Evolutionary conservation across 257 asterid genomes (phyloP), one percentile per base, ranked within the genome.

Genomic region (Petrea volubilis): DNA sequence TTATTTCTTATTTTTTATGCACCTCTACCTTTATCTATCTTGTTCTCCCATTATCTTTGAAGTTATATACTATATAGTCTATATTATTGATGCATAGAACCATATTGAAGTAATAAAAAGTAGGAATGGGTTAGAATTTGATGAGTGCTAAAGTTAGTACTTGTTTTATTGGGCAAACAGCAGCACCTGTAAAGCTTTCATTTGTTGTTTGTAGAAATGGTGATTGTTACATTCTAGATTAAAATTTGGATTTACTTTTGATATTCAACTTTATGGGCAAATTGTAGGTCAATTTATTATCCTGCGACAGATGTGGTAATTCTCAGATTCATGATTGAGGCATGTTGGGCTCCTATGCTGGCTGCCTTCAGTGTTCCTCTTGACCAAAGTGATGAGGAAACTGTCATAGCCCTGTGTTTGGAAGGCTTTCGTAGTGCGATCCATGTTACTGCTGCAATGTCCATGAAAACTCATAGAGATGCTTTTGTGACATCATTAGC

Each of bases 361-460:
- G 99, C 99, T 77, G 99, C 99, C 66, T 92, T 95, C 78, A 95
- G 99, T 68, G 99, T 95, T 81, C 99, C 99, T 65, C 96, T 95
- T 68, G 99, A 95, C 74, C 96, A 81, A 81, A 90, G 94, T 77
- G 99, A 88, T 23, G 98, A 95, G 43, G 96, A 89, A 59, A 70
- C 83, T 70, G 86, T 92, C 31, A 80, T 88, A 79, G 80, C 88
- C 62, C 91, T 85, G 47, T 95, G 99, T 80, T 82, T 95, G 78
- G 96, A 92, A 74, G 99, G 99, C 69, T 88, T 92, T 74, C 93
- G 82, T 50, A 64, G 81, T 80, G 99, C 96, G 52, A 84, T 95
- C 80, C 98, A 85, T 84, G 99, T 95, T 69, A 92, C 99, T 72
- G 96, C 99, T 53, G 98, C 86, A 47, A 87, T 95, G 97, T 90